Conservation (phyloP, 257 asterid species). For the Solanum chiquidenum region DNA sequence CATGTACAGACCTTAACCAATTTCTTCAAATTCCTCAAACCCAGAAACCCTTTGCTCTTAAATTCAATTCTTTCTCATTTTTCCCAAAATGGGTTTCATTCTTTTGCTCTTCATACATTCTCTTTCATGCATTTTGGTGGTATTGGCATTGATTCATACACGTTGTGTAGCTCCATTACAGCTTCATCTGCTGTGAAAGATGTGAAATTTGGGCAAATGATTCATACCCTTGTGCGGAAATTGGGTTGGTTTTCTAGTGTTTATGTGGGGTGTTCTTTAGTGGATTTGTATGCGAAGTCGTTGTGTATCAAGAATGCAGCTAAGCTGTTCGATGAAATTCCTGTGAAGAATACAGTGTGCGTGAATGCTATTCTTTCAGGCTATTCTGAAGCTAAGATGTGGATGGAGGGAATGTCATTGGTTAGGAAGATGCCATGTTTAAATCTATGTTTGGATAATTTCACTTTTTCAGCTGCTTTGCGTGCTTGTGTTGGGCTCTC, state of each 20-base stretch:
- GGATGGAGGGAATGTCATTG: conserved; percentile 36
- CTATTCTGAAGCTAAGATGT: conserved; percentile 61
- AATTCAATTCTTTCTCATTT: conserved; percentile 50
- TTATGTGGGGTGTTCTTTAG: conserved; percentile 68
- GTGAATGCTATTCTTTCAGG: conserved; percentile 71
- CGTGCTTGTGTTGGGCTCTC: conserved; percentile 54
- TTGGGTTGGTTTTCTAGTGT: conserved; percentile 50
- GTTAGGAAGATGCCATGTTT: conserved; percentile 33
- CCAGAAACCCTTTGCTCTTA: conserved; percentile 19
- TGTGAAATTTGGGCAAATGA: conserved; percentile 24
- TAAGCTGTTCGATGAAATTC: conserved; percentile 75
- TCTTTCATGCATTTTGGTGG: conserved; percentile 51
- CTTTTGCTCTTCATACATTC: conserved; percentile 43
- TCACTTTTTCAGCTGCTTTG: conserved; percentile 54
- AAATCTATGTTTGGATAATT: conserved; percentile 35
- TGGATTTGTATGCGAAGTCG: conserved; percentile 40
- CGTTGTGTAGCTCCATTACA: conserved; percentile 42
- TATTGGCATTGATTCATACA: conserved; percentile 46
- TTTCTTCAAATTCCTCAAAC: conserved; percentile 41
- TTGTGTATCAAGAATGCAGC: conserved; percentile 31
- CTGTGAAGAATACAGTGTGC: conserved; percentile 51
- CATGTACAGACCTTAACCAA: conserved; percentile 12
- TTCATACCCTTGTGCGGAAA: conserved; percentile 44
- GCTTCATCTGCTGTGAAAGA: conserved; percentile 28
- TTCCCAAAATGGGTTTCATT: conserved; percentile 40